A percentile compares a stretch with the other conserved stretches of the same genome.
Conservation (phyloP, 257 asterid species). For the Haberlea rhodopensis region DNA sequence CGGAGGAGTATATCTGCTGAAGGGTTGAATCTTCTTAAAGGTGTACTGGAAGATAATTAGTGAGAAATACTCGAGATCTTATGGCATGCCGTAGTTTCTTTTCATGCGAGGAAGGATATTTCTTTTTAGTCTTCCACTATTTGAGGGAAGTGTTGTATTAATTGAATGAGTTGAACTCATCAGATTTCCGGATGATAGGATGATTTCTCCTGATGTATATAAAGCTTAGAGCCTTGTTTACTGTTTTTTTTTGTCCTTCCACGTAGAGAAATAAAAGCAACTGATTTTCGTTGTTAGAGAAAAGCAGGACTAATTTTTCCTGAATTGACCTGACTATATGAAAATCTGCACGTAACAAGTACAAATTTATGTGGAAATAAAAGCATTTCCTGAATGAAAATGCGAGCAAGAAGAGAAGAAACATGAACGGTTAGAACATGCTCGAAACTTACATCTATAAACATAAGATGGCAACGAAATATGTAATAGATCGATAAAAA, state of each 20-base stretch:
- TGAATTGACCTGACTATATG: neutral
- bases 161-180: conserved; percentile 22
- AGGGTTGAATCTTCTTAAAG: conserved; percentile 78
- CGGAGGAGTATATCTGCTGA: conserved; percentile 80
- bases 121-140: conserved; percentile 9
- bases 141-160: conserved; percentile 23
- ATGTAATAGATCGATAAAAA: neutral
- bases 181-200: conserved; percentile 12
- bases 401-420: neutral
- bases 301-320: too few relatives aligned
- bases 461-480: neutral
- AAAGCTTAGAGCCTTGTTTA: neutral
- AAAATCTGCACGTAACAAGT: too few relatives aligned
- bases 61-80: conserved; percentile 17
- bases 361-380: neutral
- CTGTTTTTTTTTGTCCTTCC: neutral
- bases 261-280: neutral
- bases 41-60: conserved; percentile 58
- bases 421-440: neutral
- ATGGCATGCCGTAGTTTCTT: too few relatives aligned
- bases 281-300: neutral
- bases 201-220: conserved; percentile 22
- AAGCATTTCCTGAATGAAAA: too few relatives aligned
- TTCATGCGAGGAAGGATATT: too few relatives aligned
- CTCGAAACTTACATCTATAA: neutral